Conservation (phyloP, 2,329 filamentous ascomycete species). For the Pseudopithomyces chartarum region DNA sequence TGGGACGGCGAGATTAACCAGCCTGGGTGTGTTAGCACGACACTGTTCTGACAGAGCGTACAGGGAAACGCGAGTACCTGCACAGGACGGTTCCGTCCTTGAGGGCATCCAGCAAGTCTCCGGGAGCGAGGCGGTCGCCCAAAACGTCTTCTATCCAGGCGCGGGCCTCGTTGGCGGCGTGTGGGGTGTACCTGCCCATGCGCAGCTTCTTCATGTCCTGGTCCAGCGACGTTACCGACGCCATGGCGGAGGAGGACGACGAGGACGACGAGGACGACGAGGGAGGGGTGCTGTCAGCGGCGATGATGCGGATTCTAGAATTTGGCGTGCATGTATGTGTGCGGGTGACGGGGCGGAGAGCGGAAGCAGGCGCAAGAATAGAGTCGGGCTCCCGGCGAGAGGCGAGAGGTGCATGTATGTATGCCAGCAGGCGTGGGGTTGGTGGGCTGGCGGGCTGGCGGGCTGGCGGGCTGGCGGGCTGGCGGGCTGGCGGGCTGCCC, state of each 20-base stretch:
- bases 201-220: conserved; percentile 94
- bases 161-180: conserved; percentile 82
- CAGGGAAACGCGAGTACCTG: conserved; percentile 65
- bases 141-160: conserved; percentile 84
- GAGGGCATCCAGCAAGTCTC: conserved; percentile 81
- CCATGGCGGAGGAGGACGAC: conserved; percentile 63
- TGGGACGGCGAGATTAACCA: conserved; percentile 79
- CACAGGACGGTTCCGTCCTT: conserved; percentile 93
- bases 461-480: not conserved
- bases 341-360: not conserved
- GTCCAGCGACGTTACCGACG: conserved; percentile 90
- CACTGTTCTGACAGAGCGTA: not conserved
- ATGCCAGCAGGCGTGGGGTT: conserved; percentile 11
- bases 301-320: no score
- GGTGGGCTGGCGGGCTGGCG: conserved; percentile 11
- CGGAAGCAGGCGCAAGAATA: not conserved
- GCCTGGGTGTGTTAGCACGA: conserved; percentile 54
- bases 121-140: conserved; percentile 71
- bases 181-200: conserved; percentile 88
- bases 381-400: not conserved
- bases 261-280: conserved; percentile 7
- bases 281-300: no score
- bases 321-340: conserved; percentile 3
- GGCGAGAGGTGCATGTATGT: not conserved
- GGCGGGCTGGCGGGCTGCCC: no score